These are phyloP conservation scores for Carex scoparia DNA, from an alignment of 176 grass and related monocot genomes.

Conservation along the genomic window DNA sequence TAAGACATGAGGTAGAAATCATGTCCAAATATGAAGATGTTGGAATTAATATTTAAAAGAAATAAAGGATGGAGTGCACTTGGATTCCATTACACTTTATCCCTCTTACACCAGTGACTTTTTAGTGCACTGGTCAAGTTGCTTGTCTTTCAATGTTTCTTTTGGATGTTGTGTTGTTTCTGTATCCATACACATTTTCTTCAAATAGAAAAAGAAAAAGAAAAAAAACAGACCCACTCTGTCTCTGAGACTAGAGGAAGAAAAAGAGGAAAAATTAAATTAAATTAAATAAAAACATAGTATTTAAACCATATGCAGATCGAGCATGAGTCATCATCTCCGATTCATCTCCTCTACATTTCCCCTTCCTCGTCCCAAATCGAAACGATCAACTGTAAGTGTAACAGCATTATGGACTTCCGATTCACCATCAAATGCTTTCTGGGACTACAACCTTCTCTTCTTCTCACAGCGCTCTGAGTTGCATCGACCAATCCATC, in stretches of 20 bases:
- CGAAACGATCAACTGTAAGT: background rate
- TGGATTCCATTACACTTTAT: background rate
- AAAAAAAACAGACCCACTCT: background rate
- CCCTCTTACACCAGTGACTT: background rate
- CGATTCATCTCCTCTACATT: background rate
- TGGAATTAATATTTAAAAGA: background rate
- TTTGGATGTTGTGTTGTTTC: background rate
- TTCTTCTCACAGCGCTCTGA: background rate
- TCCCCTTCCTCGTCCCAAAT: background rate
- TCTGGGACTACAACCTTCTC: conserved; percentile 98
- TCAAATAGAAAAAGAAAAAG: background rate
- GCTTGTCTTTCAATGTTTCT: background rate
- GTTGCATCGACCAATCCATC: no score
- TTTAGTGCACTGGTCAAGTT: background rate
- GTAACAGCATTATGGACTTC: background rate
- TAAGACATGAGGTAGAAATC: background rate
- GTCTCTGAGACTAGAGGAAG: background rate
- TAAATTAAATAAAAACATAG: background rate
- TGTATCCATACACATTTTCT: background rate
- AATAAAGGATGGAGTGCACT: background rate
- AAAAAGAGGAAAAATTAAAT: background rate
- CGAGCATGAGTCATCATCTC: background rate
- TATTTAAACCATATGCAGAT: background rate
- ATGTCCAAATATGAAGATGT: background rate
- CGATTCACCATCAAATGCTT: conserved; percentile 51